Percentiles rank a stretch among this genome's conserved stretches.
Evolutionary conservation across 169 alveolate genomes (phyloP).

Genomic region (Plasmodium falciparum): DNA sequence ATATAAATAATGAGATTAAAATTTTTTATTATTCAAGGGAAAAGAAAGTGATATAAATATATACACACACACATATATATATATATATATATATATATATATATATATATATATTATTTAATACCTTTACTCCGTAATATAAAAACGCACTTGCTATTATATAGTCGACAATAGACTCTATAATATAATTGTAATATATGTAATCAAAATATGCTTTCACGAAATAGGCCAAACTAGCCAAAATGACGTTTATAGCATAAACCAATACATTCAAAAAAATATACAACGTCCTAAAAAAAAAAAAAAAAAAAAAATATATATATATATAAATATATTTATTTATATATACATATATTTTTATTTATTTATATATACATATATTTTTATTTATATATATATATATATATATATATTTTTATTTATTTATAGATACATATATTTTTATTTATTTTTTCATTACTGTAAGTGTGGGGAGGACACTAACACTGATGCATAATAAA

Average conservation of each 20-base stretch:
- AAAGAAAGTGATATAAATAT: background rate
- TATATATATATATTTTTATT: too few relatives aligned
- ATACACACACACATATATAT: background rate
- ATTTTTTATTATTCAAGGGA: background rate
- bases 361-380: too few relatives aligned
- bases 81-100: background rate
- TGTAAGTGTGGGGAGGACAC: slow-evolving; percentile 41
- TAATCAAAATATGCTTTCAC: slow-evolving; percentile 24
- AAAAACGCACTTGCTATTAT: slow-evolving; percentile 44
- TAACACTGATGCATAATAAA: slow-evolving; percentile 60
- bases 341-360: slow-evolving; percentile 19
- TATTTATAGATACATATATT: background rate
- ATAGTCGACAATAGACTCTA: slow-evolving; percentile 50
- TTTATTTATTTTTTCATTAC: slow-evolving; percentile 14
- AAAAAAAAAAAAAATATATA: background rate
- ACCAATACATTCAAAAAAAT: slow-evolving; percentile 31
- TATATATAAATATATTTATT: background rate
- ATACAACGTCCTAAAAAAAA: slow-evolving; percentile 26
- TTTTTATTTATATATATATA: too few relatives aligned
- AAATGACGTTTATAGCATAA: slow-evolving; percentile 23
- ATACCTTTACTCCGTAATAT: slow-evolving; percentile 64
- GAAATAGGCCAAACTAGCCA: slow-evolving; percentile 39
- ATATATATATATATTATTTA: background rate
- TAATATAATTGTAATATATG: slow-evolving; percentile 42
- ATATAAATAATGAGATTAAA: background rate